Evolutionary conservation across 2,329 filamentous ascomycete species (phyloP).

Genomic region (Aspergillus sp.): DNA sequence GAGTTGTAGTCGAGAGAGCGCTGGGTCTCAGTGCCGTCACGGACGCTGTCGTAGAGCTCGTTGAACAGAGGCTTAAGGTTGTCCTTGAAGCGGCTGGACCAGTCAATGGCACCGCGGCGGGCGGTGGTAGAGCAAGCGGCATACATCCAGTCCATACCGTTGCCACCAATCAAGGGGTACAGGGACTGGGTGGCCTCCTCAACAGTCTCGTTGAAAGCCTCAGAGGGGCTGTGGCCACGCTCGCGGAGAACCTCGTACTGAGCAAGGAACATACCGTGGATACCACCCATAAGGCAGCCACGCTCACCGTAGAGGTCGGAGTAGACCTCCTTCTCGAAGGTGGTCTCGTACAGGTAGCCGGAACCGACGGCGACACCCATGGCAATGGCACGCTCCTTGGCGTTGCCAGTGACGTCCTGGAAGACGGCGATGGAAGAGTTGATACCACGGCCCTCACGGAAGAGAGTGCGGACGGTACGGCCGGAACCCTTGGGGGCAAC

Average conservation of each 20-base stretch:
- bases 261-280: constrained; percentile 99
- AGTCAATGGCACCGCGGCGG: constrained; percentile 97
- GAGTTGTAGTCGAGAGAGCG: constrained; percentile 96
- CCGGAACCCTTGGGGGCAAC: constrained; percentile 98
- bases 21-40: constrained; percentile 89
- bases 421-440: constrained; percentile 98
- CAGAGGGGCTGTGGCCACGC: constrained; percentile 93
- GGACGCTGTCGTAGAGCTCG: constrained; percentile 90
- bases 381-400: constrained; percentile 95
- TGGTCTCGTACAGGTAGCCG: constrained; percentile 99
- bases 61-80: constrained; percentile 99
- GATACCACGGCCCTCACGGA: constrained; percentile 99
- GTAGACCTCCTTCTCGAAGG: constrained; percentile 99
- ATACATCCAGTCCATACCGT: constrained; percentile 99
- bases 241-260: constrained; percentile 99
- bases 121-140: constrained; percentile 98
- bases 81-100: constrained; percentile 96
- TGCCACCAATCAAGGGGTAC: constrained; percentile 94
- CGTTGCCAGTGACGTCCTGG: constrained; percentile 98
- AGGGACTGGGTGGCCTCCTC: constrained; percentile 98
- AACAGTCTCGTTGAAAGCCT: constrained; percentile 99
- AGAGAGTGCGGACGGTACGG: constrained; percentile 96
- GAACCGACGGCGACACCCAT: constrained; percentile 95
- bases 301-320: constrained; percentile 99
- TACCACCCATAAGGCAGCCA: constrained; percentile 99